Evolutionary conservation across 345 rosid species (phyloP).

Genomic region (Linum lewisii): DNA sequence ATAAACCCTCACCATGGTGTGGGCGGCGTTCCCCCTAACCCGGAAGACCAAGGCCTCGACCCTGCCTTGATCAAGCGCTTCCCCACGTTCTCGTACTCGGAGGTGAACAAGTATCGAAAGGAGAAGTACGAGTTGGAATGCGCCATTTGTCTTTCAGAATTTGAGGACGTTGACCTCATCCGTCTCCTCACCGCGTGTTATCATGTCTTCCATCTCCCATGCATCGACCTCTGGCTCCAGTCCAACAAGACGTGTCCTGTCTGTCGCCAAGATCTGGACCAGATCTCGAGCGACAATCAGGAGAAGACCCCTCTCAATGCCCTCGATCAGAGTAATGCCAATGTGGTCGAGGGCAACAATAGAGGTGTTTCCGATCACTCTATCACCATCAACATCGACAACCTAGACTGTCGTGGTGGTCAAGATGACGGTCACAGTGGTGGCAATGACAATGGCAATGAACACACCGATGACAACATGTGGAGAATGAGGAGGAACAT

Average conservation of each 20-base stretch:
- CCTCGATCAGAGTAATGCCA: slow-evolving; percentile 8
- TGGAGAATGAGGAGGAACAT: slow-evolving; percentile 19
- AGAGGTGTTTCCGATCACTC: slow-evolving; percentile 16
- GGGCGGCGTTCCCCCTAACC: slow-evolving; percentile 13
- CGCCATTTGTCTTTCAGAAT: slow-evolving; percentile 68
- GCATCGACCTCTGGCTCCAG: slow-evolving; percentile 78
- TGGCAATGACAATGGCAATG: slow-evolving; percentile 8
- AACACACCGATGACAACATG: not conserved
- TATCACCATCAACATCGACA: slow-evolving; percentile 24
- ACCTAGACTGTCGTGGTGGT: too few relatives aligned
- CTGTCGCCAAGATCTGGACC: slow-evolving; percentile 63
- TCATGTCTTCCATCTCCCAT: slow-evolving; percentile 77
- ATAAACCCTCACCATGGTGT: not conserved
- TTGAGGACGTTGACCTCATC: slow-evolving; percentile 48
- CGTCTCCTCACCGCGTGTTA: slow-evolving; percentile 61
- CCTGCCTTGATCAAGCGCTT: slow-evolving; percentile 43
- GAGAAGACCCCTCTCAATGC: slow-evolving; percentile 22
- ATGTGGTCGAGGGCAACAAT: not conserved
- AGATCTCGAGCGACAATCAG: slow-evolving; percentile 22
- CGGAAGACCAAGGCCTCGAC: slow-evolving; percentile 40
- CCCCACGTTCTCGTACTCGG: slow-evolving; percentile 50
- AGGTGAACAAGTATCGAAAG: slow-evolving; percentile 44
- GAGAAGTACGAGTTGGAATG: slow-evolving; percentile 66
- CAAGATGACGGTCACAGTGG: slow-evolving; percentile 13
- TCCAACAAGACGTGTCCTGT: slow-evolving; percentile 75